Base-by-base conservation (phyloP, 2,329 filamentous ascomycete species). In the Fusarium sp. region DNA sequence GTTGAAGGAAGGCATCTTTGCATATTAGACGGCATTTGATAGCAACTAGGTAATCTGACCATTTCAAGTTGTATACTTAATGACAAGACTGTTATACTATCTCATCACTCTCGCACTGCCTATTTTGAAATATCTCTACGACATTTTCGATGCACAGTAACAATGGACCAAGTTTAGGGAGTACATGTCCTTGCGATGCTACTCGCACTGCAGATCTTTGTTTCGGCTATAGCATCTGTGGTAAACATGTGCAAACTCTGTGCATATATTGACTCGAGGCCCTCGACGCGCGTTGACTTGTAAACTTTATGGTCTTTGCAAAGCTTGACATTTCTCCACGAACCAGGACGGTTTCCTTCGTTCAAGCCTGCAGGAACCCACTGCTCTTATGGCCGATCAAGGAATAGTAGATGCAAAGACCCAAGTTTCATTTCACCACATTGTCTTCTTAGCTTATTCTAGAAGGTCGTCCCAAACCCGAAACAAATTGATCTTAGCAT, bases 371-470 rank as follows among this genome's bases (percentile, higher is more conserved):
- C 2, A 0, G 2, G 1, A 28, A 6, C 15, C 20, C 24, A n/a
- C 20, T 41, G 14, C 13, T 8, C 8, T 36, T 0, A 20, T 15
- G 0, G 2, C 1, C n/a, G 3, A 8, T 8, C 6, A 0, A 34
- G 30, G 17, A 6, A 30, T 9, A 3, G 28, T 3, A 48, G 14
- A 22, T 3, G 2, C 6, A 3, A 34, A 0, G 13, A n/a, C 34
- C 10, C 24, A 10, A 28, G 10, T 6, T 22, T n/a, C 4, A 39
- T 39, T 14, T n/a, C 2, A 26, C 8, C 1, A 1, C 34, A 5
- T 2, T 1, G 10, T 17, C 8, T 39, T 39, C 51, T 54, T 2
- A 9, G 14, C 51, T 54, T 39, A 2, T 55, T 54, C 34, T n/a
- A 39, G 34, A 54, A 55, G 24, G 51, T 41, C 34, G 7, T 12